Evolutionary conservation across 257 asterid genomes (phyloP), one percentile per base, ranked within the genome.

Genomic region (Buddleja alternifolia): DNA sequence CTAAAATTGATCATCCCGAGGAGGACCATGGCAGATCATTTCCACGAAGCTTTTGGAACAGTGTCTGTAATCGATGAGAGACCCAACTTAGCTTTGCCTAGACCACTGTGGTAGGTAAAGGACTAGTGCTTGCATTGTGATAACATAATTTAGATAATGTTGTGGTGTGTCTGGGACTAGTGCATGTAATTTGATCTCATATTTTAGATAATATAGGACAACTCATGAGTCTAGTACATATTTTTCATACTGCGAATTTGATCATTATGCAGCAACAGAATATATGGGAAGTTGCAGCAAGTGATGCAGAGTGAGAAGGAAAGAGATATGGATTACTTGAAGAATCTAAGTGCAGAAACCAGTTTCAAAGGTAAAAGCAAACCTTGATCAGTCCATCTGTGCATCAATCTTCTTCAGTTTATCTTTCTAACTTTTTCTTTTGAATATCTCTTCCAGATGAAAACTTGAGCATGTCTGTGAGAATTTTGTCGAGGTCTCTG

Each of bases 21-120:
- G 71, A 84, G 71, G 75, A 84, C 89, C 39, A 84, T 92, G 86
- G 90, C 83, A n/a, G 92, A 89, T 79, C 89, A 81, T 75, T 86
- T 92, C 76, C 93, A 87, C 65, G 89, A 85, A 68, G 96, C 86
- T 73, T 77, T 89, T 69, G 90, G 84, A 77, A 74, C 78, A 19
- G 79, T 70, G 10, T 53, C 86, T 40, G 52, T 29, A 15, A 73
- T 65, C 17, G 84, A 79, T 52, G 78, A 78, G 44, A 60, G 63
- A 41, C 74, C 80, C 39, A 70, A 67, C 48, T 36, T 57, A 46
- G 74, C 76, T 51, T 62, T 73, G 62, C 81, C 87, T 37, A 47
- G 72, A 60, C 77, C 84, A 25, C 75, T 71, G 15, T 67, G 92
- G 97, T 90, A 72, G 75, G 85, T 83, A 54, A 47, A 59, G 77